These are phyloP conservation scores for Alternaria sp. DNA, from an alignment of 2,329 filamentous ascomycete species.

Conservation along the genomic window DNA sequence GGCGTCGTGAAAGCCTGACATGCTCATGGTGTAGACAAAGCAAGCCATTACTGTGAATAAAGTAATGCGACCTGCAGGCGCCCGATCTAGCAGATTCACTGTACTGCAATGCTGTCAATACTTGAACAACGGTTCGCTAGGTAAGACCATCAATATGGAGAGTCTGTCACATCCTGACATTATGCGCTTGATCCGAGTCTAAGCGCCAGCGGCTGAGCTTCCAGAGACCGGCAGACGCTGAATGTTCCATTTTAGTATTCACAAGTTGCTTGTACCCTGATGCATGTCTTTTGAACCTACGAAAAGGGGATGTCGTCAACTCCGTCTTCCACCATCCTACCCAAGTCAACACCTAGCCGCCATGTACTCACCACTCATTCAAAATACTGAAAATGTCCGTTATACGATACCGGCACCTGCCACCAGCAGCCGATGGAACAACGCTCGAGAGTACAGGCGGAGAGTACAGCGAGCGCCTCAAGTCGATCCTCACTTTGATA, in stretches of 20 bases:
- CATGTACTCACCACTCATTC: background rate
- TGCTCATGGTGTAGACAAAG: background rate
- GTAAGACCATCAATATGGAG: background rate
- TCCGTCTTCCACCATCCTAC: background rate
- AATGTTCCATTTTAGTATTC: background rate
- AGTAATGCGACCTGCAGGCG: background rate
- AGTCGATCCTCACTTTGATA: background rate
- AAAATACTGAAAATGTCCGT: background rate
- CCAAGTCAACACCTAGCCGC: background rate
- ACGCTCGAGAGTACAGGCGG: conserved; percentile 1
- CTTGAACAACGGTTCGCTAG: background rate
- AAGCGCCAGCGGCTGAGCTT: background rate
- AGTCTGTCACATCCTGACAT: background rate
- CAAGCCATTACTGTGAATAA: background rate
- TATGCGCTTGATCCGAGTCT: background rate
- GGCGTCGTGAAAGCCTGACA: conserved; percentile 1
- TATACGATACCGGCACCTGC: background rate
- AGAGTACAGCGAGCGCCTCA: background rate
- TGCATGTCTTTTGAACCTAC: background rate
- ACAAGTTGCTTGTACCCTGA: background rate
- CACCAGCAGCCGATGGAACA: background rate
- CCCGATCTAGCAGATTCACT: background rate
- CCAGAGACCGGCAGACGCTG: background rate
- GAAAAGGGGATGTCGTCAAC: background rate
- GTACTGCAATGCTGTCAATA: background rate